These are phyloP conservation scores for Batkoa obscura DNA, from an alignment of 371 early-diverging fungal genomes.

Conservation along the genomic window DNA sequence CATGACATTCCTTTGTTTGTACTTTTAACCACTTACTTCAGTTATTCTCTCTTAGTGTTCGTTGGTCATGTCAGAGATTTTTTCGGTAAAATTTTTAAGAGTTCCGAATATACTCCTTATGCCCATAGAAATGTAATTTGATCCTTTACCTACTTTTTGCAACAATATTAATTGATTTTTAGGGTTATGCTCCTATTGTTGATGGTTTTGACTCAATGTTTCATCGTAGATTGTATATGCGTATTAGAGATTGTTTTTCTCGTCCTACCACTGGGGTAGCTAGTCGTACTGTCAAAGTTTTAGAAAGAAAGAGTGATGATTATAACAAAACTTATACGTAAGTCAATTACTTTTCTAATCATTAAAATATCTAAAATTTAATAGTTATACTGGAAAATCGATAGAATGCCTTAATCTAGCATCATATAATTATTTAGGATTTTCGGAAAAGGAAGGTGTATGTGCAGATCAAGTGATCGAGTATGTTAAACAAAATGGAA, in stretches of 20 bases:
- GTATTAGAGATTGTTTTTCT: slow-evolving; percentile 95
- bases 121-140: background rate
- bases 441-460: slow-evolving; percentile 73
- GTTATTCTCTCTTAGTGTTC: slow-evolving; percentile 82
- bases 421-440: slow-evolving; percentile 99
- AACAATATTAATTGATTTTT: background rate
- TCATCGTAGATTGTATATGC: slow-evolving; percentile 79
- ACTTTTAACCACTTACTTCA: slow-evolving; percentile 87
- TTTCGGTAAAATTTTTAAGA: slow-evolving; percentile 50
- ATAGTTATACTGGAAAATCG: slow-evolving; percentile 55
- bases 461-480: slow-evolving; percentile 86
- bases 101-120: slow-evolving; percentile 2
- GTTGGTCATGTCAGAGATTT: slow-evolving; percentile 86
- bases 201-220: slow-evolving; percentile 96
- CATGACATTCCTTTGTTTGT: slow-evolving; percentile 13
- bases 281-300: slow-evolving; percentile 69
- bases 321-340: slow-evolving; percentile 67
- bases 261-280: slow-evolving; percentile 93
- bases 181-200: slow-evolving; percentile 79
- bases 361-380: background rate
- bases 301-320: slow-evolving; percentile 70
- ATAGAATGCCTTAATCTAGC: slow-evolving; percentile 85
- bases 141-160: background rate
- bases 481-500: slow-evolving; percentile 39
- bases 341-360: background rate